phyloP scores from a whole-genome alignment of 306 rosid species.

The Vachellia pachyceras region DNA sequence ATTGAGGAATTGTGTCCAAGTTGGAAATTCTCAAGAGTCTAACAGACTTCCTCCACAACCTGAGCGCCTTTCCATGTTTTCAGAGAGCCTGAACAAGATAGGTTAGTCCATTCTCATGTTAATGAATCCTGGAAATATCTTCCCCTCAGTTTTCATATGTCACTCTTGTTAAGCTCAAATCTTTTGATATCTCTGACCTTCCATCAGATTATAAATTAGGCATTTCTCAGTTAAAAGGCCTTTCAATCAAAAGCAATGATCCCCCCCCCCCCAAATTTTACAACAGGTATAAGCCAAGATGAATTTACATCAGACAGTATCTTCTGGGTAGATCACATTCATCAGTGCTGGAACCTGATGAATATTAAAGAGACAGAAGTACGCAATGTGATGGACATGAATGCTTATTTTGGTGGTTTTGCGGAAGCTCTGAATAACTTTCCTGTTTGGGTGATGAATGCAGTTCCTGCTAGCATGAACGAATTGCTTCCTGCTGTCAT shows the following conservation, averaged over 20 bases:
- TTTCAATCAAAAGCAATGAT: slow-evolving; percentile 14
- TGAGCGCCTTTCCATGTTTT: slow-evolving; percentile 68
- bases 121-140: too few relatives aligned
- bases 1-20: slow-evolving; percentile 69
- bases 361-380: slow-evolving; percentile 47
- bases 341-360: slow-evolving; percentile 59
- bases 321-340: slow-evolving; percentile 57
- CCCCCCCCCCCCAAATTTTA: background rate
- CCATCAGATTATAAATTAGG: background rate
- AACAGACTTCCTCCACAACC: slow-evolving; percentile 63
- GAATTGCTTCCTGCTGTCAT: too few relatives aligned
- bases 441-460: slow-evolving; percentile 65
- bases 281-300: slow-evolving; percentile 53
- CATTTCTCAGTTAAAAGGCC: background rate
- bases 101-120: slow-evolving; percentile 60
- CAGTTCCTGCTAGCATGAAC: slow-evolving; percentile 60
- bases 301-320: slow-evolving; percentile 49
- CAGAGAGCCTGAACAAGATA: slow-evolving; percentile 66
- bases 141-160: too few relatives aligned
- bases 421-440: slow-evolving; percentile 51
- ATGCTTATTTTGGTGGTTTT: slow-evolving; percentile 68
- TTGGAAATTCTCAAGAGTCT: slow-evolving; percentile 47
- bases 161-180: slow-evolving; percentile 5
- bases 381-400: slow-evolving; percentile 72
- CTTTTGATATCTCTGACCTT: slow-evolving; percentile 18